These are phyloP conservation scores for Ceratocystiopsis brevicomis DNA, from an alignment of 2,329 filamentous ascomycete genomes.

Conservation along the genomic window DNA sequence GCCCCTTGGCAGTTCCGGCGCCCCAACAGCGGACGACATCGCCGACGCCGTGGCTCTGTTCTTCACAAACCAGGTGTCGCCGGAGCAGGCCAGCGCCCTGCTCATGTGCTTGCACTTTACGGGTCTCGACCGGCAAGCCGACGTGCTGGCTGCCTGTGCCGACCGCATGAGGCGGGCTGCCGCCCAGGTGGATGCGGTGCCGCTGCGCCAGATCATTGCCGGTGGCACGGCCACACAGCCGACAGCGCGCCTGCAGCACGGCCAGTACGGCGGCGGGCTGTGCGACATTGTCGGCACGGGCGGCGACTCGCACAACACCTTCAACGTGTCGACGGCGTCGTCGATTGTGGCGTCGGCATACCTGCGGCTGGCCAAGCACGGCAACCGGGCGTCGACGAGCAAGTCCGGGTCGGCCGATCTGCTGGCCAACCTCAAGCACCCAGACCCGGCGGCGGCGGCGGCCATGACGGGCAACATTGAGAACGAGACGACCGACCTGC, in stretches of 20 bases:
- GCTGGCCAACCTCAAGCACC: slow-evolving; percentile 52
- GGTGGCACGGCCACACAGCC: slow-evolving; percentile 38
- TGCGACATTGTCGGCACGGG: slow-evolving; percentile 95
- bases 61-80: slow-evolving; percentile 78
- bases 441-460: not conserved
- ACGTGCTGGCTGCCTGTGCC: slow-evolving; percentile 74
- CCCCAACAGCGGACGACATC: slow-evolving; percentile 49
- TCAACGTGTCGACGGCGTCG: slow-evolving; percentile 92
- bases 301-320: slow-evolving; percentile 90
- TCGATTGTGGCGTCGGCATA: slow-evolving; percentile 78
- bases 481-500: slow-evolving; percentile 17
- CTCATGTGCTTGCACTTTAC: slow-evolving; percentile 88
- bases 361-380: slow-evolving; percentile 81
- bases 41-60: slow-evolving; percentile 78
- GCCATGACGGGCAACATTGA: slow-evolving; percentile 4
- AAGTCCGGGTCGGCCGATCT: slow-evolving; percentile 92
- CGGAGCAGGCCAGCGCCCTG: slow-evolving; percentile 70
- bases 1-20: slow-evolving; percentile 28
- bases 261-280: slow-evolving; percentile 64
- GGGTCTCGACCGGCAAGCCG: slow-evolving; percentile 60
- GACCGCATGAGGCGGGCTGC: slow-evolving; percentile 68
- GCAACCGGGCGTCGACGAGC: slow-evolving; percentile 86
- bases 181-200: slow-evolving; percentile 45
- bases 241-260: slow-evolving; percentile 57
- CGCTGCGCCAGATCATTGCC: slow-evolving; percentile 26